Evolutionary conservation across 2,329 filamentous ascomycete species (phyloP).

Genomic region (Colletotrichum tropicale): DNA sequence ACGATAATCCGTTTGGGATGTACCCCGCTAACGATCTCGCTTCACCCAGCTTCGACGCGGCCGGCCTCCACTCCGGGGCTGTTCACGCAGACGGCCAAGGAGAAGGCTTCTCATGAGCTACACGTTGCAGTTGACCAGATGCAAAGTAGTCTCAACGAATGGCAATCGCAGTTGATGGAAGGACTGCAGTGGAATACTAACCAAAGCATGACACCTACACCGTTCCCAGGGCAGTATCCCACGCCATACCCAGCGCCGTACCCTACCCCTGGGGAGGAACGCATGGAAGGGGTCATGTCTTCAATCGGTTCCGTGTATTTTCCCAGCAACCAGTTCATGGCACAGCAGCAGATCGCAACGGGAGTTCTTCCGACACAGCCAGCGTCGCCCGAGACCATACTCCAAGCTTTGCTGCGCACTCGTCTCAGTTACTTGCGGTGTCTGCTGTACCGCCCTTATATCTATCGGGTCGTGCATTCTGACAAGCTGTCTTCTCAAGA

Average conservation of each 20-base stretch:
- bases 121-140: not conserved
- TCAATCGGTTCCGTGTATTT: not conserved
- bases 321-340: not conserved
- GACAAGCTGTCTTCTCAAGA: conserved; percentile 46
- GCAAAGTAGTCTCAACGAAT: not conserved
- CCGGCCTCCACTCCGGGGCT: not conserved
- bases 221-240: not conserved
- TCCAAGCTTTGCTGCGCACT: conserved; percentile 61
- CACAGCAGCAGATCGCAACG: not conserved
- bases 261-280: not conserved
- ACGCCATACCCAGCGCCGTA: not conserved
- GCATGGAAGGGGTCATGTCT: not conserved
- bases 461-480: conserved; percentile 65
- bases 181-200: not conserved
- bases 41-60: not conserved
- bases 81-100: not conserved
- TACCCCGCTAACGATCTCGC: not conserved
- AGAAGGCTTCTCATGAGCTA: not conserved
- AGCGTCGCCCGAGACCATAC: conserved; percentile 34
- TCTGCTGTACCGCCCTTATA: conserved; percentile 60
- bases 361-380: not conserved
- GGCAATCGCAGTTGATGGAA: not conserved
- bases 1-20: not conserved
- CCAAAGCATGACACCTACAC: not conserved
- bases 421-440: conserved; percentile 65